A percentile compares a stretch with the other conserved stretches of the same genome.
Evolutionary conservation across 2,329 filamentous ascomycete species (phyloP).

Genomic region (Coniella lustricola): DNA sequence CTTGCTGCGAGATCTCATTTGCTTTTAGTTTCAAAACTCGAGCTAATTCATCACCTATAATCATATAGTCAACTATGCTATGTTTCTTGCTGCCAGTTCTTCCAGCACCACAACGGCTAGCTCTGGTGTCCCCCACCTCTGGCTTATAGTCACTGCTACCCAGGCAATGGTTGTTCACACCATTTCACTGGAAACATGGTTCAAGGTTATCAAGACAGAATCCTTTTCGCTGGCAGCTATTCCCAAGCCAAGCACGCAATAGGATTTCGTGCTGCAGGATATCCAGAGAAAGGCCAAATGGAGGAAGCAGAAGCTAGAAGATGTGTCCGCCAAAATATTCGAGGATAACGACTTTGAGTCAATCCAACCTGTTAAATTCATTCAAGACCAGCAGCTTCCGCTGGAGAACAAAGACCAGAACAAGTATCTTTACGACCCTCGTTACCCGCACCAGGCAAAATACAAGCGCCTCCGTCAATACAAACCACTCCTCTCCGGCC

Average conservation of each 20-base stretch:
- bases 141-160: slow-evolving; percentile 9
- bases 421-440: neutral
- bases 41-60: neutral
- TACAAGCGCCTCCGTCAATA: neutral
- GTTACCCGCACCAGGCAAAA: neutral
- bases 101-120: neutral
- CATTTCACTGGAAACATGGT: slow-evolving; percentile 1
- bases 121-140: neutral
- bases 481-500: slow-evolving; percentile 1
- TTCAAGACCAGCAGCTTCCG: neutral
- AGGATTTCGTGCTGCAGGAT: neutral
- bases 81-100: neutral
- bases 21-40: neutral
- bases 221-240: neutral
- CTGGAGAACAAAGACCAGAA: neutral
- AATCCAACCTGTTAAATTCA: neutral
- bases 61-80: neutral
- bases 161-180: slow-evolving; percentile 8
- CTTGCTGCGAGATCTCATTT: neutral
- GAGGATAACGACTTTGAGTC: neutral
- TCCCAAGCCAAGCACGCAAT: neutral
- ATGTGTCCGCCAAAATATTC: too few species aligned
- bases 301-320: neutral
- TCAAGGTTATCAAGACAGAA: neutral
- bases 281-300: neutral